A percentile compares a stretch with the other conserved stretches of the same genome.
phyloP scores from a whole-genome alignment of 345 rosid species.

The Bretschneidera sinensis region DNA sequence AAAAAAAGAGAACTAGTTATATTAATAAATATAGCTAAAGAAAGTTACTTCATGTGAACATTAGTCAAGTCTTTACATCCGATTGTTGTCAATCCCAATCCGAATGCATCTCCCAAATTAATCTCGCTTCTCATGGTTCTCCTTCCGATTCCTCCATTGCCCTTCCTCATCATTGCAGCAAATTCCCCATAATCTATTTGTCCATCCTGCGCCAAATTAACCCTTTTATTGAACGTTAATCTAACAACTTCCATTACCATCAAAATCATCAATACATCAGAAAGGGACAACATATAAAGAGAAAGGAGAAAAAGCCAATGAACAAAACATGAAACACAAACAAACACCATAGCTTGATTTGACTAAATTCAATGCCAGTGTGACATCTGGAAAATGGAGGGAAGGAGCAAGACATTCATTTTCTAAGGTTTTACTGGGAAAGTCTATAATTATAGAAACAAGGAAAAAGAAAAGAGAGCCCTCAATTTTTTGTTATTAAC shows the following conservation, averaged over 20 bases:
- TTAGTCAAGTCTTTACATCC: constrained; percentile 21
- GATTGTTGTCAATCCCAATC: constrained; percentile 9
- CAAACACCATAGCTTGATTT: no score
- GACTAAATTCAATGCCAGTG: no score
- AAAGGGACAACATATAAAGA: no score
- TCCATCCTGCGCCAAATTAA: constrained; percentile 86
- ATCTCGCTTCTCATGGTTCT: constrained; percentile 52
- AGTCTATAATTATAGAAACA: not conserved
- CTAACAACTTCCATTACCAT: no score
- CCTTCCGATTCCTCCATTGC: constrained; percentile 59
- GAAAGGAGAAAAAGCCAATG: no score
- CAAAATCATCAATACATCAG: no score
- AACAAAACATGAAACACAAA: no score
- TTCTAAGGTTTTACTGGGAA: no score
- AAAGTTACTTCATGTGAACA: constrained; percentile 4
- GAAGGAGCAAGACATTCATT: no score
- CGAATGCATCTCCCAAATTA: constrained; percentile 42
- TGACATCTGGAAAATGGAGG: no score
- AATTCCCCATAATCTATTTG: constrained; percentile 69
- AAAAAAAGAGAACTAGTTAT: not conserved
- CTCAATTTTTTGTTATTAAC: no score
- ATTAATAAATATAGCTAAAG: not conserved
- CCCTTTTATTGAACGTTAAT: no score
- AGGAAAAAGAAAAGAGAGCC: not conserved
- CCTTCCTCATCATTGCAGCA: constrained; percentile 79